A percentile compares a stretch with the other conserved stretches of the same genome.
These are phyloP conservation scores for Globisporangium cystogenes DNA, from an alignment of 352 stramenopile genomes.

Conservation along the genomic window DNA sequence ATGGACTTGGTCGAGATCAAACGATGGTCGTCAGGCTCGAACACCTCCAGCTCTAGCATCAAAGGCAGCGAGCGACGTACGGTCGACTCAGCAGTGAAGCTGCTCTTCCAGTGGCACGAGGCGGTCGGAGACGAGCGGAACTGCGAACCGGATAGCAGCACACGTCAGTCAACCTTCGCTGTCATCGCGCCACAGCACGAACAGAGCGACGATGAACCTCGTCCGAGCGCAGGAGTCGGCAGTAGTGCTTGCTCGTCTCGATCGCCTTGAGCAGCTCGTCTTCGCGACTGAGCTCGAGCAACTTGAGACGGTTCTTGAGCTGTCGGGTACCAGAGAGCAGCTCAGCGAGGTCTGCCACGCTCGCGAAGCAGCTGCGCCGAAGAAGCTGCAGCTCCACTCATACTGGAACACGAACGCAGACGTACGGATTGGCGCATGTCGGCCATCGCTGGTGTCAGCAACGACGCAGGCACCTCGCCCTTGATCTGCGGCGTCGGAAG, in stretches of 20 bases:
- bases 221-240: neutral
- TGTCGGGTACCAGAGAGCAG: neutral
- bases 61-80: constrained; percentile 1
- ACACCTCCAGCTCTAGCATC: neutral
- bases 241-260: constrained; percentile 10
- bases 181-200: neutral
- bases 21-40: neutral
- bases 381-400: too few relatives aligned
- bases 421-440: constrained; percentile 8
- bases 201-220: neutral
- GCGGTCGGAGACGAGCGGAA: neutral
- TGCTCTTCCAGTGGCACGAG: constrained; percentile 14
- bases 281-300: constrained; percentile 9
- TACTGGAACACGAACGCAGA: neutral
- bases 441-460: constrained; percentile 1
- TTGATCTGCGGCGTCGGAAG: constrained; percentile 18
- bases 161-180: neutral
- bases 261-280: constrained; percentile 11
- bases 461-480: constrained; percentile 1
- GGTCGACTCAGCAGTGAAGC: constrained; percentile 9
- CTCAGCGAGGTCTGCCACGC: neutral
- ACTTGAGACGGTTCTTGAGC: constrained; percentile 15
- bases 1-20: constrained; percentile 11
- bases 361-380: too few relatives aligned
- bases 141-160: neutral